Evolutionary conservation across 257 asterid genomes (phyloP).

Genomic region (Solanum lignicaule): DNA sequence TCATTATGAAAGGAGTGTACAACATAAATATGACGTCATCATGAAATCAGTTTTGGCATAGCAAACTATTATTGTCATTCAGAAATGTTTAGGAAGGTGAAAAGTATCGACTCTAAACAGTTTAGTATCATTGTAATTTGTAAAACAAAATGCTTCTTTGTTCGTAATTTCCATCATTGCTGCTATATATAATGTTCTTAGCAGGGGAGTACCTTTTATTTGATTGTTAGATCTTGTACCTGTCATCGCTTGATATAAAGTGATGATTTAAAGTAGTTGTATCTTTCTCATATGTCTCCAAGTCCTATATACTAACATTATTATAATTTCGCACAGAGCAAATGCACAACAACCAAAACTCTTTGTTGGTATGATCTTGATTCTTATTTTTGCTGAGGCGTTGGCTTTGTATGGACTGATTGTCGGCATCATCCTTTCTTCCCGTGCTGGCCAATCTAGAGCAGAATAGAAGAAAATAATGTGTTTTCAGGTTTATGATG

Average conservation of each 20-base stretch:
- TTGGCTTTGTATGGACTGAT: conserved; percentile 1
- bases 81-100: not conserved
- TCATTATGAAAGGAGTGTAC: no score
- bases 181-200: not conserved
- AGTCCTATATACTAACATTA: not conserved
- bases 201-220: not conserved
- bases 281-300: not conserved
- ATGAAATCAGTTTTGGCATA: not conserved
- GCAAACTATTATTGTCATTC: not conserved
- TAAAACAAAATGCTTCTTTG: not conserved
- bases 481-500: not conserved
- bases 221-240: not conserved
- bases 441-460: conserved; percentile 2
- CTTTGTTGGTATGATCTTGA: not conserved
- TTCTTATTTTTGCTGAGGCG: not conserved
- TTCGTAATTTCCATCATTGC: not conserved
- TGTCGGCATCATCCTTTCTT: not conserved
- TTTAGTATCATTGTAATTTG: not conserved
- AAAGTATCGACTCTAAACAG: not conserved
- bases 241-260: not conserved
- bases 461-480: not conserved
- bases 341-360: conserved; percentile 1
- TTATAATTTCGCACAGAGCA: not conserved
- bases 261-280: not conserved
- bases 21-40: not conserved